These are phyloP conservation scores for Heimioporus sp. DNA, from an alignment of 768 basidiomycete genomes.

Conservation along the genomic window DNA sequence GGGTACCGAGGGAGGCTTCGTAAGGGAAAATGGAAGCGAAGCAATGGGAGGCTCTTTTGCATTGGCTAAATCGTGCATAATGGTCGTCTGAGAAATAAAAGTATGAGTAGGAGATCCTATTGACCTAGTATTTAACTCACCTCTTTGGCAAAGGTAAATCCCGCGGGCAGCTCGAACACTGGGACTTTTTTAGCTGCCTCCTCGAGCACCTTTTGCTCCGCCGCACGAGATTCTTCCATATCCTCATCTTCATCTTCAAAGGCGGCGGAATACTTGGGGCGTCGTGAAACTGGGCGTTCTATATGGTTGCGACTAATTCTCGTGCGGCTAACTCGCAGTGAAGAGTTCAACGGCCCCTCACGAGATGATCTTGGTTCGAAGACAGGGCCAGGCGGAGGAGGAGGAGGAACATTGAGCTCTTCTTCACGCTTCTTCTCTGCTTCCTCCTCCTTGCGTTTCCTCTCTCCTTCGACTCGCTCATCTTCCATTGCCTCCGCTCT, in stretches of 20 bases:
- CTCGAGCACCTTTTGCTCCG: conserved; percentile 48
- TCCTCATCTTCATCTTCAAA: conserved; percentile 51
- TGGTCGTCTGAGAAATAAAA: conserved; percentile 26
- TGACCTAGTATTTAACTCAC: conserved; percentile 33
- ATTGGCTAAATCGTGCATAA: conserved; percentile 39
- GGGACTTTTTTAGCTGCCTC: conserved; percentile 56
- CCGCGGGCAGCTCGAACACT: conserved; percentile 55
- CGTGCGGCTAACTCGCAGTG: conserved; percentile 63
- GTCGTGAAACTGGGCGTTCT: conserved; percentile 49
- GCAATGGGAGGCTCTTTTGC: conserved; percentile 68
- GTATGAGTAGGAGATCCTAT: conserved; percentile 1
- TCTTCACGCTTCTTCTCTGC: conserved; percentile 16
- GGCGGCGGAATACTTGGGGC: conserved; percentile 64
- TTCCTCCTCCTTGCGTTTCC: conserved; percentile 18
- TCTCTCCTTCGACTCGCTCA: conserved; percentile 30
- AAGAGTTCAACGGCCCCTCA: conserved; percentile 38
- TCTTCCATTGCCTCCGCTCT: conserved; percentile 34
- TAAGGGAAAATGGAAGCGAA: conserved; percentile 63
- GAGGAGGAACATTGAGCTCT: conserved; percentile 16
- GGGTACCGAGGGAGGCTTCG: conserved; percentile 29
- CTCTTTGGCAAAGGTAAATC: conserved; percentile 67
- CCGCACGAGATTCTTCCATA: conserved; percentile 38
- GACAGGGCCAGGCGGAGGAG: conserved; percentile 12
- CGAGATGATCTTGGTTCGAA: conserved; percentile 19
- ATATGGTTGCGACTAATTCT: conserved; percentile 59